phyloP scores from a whole-genome alignment of 2,329 filamentous ascomycete species.

The Xylaria digitata region DNA sequence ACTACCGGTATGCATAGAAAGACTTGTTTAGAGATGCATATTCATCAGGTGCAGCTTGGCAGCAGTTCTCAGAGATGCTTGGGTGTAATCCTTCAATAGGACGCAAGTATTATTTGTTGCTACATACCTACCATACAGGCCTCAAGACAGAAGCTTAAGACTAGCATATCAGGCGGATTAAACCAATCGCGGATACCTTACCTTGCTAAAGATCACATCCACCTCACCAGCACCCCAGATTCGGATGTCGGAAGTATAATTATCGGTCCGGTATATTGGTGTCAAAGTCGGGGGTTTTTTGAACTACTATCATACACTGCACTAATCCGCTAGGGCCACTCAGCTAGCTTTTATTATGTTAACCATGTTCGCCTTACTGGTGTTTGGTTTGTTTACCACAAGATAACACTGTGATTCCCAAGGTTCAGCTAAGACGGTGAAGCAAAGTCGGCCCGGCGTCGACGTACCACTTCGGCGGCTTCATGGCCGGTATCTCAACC shows the following conservation, averaged over 20 bases:
- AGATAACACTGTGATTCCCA: not conserved
- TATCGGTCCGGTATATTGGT: conserved; percentile 8
- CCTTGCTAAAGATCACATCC: conserved; percentile 8
- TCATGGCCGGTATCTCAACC: conserved; percentile 6
- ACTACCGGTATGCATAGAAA: not conserved
- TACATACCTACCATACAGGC: not conserved
- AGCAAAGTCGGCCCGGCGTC: not conserved
- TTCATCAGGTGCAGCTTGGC: not conserved
- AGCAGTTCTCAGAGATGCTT: not conserved
- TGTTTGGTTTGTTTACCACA: not conserved
- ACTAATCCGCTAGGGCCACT: not conserved
- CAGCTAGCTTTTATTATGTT: not conserved
- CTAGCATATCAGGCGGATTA: not conserved
- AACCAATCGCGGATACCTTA: conserved; percentile 15
- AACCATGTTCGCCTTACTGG: not conserved
- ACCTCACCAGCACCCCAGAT: conserved; percentile 8
- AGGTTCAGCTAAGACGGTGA: not conserved
- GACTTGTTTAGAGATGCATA: not conserved
- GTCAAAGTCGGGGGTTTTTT: not conserved
- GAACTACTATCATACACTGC: not conserved
- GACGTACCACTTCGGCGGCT: conserved; percentile 11
- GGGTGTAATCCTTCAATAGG: not conserved
- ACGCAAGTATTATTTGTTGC: not conserved
- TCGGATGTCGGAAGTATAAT: not conserved
- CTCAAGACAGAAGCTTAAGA: conserved; percentile 27